Percentiles rank a stretch among this genome's conserved stretches.
Conservation (phyloP, 129 eudicot genomes). For the Flaveria trinervia region DNA sequence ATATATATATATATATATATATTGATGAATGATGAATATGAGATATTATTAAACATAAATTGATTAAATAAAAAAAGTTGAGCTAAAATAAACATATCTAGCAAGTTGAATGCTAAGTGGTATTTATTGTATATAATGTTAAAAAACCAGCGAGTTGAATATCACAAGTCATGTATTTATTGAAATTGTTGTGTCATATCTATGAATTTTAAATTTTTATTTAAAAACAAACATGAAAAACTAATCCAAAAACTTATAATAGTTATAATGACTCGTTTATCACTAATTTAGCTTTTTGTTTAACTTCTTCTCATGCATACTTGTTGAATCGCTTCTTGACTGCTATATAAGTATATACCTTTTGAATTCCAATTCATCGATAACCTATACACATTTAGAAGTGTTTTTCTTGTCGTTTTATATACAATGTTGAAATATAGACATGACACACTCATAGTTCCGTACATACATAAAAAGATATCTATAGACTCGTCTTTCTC, state of each 20-base stretch:
- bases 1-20: not conserved
- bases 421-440: not conserved
- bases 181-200: not conserved
- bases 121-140: no score
- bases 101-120: no score
- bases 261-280: not conserved
- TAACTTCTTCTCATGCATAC: not conserved
- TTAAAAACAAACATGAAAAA: not conserved
- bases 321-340: not conserved
- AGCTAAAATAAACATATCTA: not conserved
- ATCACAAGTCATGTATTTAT: not conserved
- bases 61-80: not conserved
- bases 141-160: not conserved
- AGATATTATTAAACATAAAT: not conserved
- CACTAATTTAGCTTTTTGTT: not conserved
- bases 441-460: not conserved
- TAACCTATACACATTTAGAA: not conserved
- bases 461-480: not conserved
- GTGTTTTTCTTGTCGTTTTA: not conserved
- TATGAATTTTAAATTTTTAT: not conserved
- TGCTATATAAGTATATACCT: not conserved
- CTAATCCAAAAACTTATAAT: not conserved
- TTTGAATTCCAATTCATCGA: not conserved
- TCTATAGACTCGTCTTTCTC: not conserved
- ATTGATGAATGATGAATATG: not conserved